phyloP scores from a whole-genome alignment of 1,284 basidiomycete species.

The Ustilago loliicola region DNA sequence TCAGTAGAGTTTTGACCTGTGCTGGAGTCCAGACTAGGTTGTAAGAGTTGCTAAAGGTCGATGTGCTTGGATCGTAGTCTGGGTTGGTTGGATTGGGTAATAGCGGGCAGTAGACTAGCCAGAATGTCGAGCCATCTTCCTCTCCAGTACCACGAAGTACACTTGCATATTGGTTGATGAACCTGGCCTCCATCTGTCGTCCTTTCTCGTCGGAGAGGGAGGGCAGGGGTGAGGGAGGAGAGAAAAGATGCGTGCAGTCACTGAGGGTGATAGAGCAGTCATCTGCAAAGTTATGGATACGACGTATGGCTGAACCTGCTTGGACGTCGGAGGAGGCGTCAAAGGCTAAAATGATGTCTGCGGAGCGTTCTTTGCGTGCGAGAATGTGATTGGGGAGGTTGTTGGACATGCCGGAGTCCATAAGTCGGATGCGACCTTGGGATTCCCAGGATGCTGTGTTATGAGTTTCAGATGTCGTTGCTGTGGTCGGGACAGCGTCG shows the following conservation, averaged over 20 bases:
- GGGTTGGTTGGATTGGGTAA: conserved; percentile 57
- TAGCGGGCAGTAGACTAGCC: conserved; percentile 64
- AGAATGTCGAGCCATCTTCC: conserved; percentile 36
- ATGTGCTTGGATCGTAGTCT: conserved; percentile 60
- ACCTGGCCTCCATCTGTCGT: conserved; percentile 36
- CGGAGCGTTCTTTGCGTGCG: conserved; percentile 47
- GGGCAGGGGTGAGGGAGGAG: neutral
- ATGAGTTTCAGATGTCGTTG: neutral
- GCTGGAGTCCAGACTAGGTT: conserved; percentile 67
- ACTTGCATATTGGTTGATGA: conserved; percentile 48
- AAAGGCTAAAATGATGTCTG: conserved; percentile 66
- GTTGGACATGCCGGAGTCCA: conserved; percentile 68
- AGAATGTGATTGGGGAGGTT: conserved; percentile 68
- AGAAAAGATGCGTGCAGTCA: conserved; percentile 32
- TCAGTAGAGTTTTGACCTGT: conserved; percentile 59
- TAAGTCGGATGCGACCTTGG: conserved; percentile 57
- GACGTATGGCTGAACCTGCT: conserved; percentile 58
- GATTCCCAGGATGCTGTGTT: conserved; percentile 45
- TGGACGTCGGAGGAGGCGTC: conserved; percentile 69
- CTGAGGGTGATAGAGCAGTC: conserved; percentile 49
- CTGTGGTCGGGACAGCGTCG: neutral
- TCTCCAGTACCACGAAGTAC: conserved; percentile 25
- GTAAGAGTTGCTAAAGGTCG: conserved; percentile 64
- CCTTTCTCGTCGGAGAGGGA: neutral
- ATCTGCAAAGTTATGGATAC: conserved; percentile 63